These are phyloP conservation scores for Termitomyces sp. DNA, from an alignment of 768 basidiomycete genomes.

Conservation along the genomic window DNA sequence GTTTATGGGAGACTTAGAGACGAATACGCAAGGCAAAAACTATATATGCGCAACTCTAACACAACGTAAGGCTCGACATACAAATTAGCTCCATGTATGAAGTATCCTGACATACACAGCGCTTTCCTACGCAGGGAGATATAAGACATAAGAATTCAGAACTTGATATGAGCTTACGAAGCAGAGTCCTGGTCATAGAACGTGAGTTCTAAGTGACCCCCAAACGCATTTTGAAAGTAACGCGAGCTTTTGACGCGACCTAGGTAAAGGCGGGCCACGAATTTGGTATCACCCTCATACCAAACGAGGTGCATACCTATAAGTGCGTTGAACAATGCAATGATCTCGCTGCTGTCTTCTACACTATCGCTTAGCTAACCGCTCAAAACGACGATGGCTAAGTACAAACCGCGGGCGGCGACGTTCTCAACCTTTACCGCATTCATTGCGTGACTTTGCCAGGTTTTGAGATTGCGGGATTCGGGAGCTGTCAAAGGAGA, in stretches of 20 bases:
- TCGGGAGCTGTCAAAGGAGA: slow-evolving; percentile 1
- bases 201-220: slow-evolving; percentile 42
- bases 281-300: not conserved
- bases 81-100: slow-evolving; percentile 48
- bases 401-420: slow-evolving; percentile 29
- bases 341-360: slow-evolving; percentile 39
- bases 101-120: slow-evolving; percentile 61
- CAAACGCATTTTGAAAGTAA: slow-evolving; percentile 32
- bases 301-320: slow-evolving; percentile 37
- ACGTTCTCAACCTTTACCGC: slow-evolving; percentile 48
- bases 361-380: not conserved
- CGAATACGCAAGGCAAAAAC: slow-evolving; percentile 7
- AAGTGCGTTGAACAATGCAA: slow-evolving; percentile 50
- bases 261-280: slow-evolving; percentile 15
- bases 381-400: not conserved
- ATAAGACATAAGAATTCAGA: not conserved
- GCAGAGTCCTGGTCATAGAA: slow-evolving; percentile 50
- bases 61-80: slow-evolving; percentile 28
- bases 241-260: slow-evolving; percentile 48
- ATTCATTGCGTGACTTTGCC: slow-evolving; percentile 28
- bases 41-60: slow-evolving; percentile 13
- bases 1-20: not conserved
- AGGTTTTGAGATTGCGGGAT: slow-evolving; percentile 24
- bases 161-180: slow-evolving; percentile 29
- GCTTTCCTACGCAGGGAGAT: slow-evolving; percentile 44